These are phyloP conservation scores for Yamadazyma epiphylla DNA, from an alignment of 1,139 yeast genomes.

Conservation along the genomic window DNA sequence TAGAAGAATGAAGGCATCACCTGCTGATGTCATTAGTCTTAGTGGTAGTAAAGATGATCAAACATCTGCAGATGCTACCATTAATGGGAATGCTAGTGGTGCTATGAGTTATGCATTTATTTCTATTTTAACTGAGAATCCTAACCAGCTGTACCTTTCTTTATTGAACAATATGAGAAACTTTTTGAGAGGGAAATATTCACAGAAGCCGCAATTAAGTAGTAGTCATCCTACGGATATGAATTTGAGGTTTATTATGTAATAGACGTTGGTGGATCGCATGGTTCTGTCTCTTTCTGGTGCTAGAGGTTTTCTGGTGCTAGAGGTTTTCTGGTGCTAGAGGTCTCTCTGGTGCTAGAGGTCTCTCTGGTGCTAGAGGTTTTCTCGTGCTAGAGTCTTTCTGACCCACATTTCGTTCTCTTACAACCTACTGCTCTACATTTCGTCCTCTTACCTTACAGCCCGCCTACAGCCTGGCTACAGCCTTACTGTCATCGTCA, in stretches of 20 bases:
- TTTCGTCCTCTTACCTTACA: no score
- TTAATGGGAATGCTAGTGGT: constrained; percentile 78
- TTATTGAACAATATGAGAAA: constrained; percentile 78
- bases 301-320: no score
- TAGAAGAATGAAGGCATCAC: constrained; percentile 62
- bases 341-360: no score
- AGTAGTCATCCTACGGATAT: constrained; percentile 83
- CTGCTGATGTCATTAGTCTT: constrained; percentile 83
- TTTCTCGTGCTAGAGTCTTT: no score
- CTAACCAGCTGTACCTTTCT: constrained; percentile 73
- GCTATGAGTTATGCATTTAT: constrained; percentile 94
- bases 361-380: no score
- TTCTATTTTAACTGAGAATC: constrained; percentile 60
- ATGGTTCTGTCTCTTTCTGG: no score
- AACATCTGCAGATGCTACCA: constrained; percentile 76
- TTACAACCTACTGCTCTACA: no score
- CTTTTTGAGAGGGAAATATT: constrained; percentile 63
- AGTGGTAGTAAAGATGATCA: constrained; percentile 91
- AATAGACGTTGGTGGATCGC: no score
- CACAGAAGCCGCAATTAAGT: constrained; percentile 88
- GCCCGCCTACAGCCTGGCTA: no score
- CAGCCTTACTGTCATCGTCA: no score
- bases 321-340: no score
- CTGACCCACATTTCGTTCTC: no score
- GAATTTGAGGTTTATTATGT: constrained; percentile 54